These are phyloP conservation scores for Quercus engelmannii DNA, from an alignment of 306 rosid species.

Conservation along the genomic window DNA sequence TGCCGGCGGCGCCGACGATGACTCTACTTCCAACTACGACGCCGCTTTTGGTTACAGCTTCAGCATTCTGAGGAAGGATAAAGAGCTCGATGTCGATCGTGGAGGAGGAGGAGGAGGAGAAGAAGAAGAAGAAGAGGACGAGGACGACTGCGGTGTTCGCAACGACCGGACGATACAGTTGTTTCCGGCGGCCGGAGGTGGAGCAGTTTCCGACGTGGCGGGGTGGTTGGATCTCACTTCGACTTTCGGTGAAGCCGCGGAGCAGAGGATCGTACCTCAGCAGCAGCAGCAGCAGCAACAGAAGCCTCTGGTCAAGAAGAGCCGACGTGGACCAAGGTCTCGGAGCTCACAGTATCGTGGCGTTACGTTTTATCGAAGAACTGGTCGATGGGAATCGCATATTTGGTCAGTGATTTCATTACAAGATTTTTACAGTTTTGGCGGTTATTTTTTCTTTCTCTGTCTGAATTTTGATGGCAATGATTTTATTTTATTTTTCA, in stretches of 20 bases:
- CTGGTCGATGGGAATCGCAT: slow-evolving; percentile 98
- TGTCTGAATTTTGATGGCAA: background rate
- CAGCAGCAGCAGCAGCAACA: slow-evolving; percentile 31
- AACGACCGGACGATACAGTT: slow-evolving; percentile 55
- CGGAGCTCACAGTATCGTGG: slow-evolving; percentile 96
- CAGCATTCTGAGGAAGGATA: slow-evolving; percentile 35
- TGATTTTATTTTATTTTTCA: background rate
- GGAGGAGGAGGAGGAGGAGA: background rate
- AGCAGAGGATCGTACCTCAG: slow-evolving; percentile 30
- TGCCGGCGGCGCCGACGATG: slow-evolving; percentile 19
- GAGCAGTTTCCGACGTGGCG: slow-evolving; percentile 5
- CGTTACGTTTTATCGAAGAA: slow-evolving; percentile 84
- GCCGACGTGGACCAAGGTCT: slow-evolving; percentile 90
- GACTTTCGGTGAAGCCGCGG: slow-evolving; percentile 20
- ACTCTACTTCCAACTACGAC: slow-evolving; percentile 36
- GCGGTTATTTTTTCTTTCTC: background rate
- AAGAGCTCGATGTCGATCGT: background rate
- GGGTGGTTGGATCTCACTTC: slow-evolving; percentile 44
- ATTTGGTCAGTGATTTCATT: slow-evolving; percentile 54
- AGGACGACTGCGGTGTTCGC: background rate
- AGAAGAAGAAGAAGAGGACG: background rate
- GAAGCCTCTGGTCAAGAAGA: slow-evolving; percentile 50
- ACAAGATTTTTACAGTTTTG: background rate
- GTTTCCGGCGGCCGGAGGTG: slow-evolving; percentile 37
- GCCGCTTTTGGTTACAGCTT: slow-evolving; percentile 44